Percentiles rank a stretch among this genome's conserved stretches.
Evolutionary conservation across 2,329 filamentous ascomycete genomes (phyloP).

Genomic region (Xylariomycetidae sp.): DNA sequence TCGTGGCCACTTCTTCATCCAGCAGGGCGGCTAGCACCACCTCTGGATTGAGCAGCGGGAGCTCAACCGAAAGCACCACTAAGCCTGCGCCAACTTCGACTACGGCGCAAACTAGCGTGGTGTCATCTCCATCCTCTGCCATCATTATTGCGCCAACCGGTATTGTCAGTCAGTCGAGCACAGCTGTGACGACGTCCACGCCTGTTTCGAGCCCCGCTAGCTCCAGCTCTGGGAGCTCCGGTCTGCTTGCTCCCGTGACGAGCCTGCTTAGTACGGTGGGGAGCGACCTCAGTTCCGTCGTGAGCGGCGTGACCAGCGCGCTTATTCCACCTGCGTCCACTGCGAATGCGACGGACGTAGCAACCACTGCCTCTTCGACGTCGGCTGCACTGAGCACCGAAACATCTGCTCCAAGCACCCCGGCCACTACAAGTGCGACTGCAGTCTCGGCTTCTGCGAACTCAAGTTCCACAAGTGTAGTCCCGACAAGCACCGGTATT

Average conservation of each 20-base stretch:
- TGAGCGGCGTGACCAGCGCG: not conserved
- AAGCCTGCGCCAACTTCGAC: too few species aligned
- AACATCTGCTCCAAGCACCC: not conserved
- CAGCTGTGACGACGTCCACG: conserved; percentile 5
- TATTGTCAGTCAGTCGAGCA: conserved; percentile 14
- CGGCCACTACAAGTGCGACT: not conserved
- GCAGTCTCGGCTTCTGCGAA: not conserved
- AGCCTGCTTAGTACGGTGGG: conserved; percentile 6
- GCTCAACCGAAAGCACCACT: too few species aligned
- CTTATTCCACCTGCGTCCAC: not conserved
- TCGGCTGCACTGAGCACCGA: not conserved
- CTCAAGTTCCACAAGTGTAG: not conserved
- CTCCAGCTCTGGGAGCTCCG: conserved; percentile 13
- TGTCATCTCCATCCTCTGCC: conserved; percentile 18
- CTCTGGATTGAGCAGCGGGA: too few species aligned
- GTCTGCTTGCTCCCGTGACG: conserved; percentile 15
- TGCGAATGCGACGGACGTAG: conserved; percentile 2
- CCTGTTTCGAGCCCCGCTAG: conserved; percentile 7
- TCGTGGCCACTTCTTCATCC: too few species aligned
- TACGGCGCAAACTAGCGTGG: too few species aligned
- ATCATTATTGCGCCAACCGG: conserved; percentile 24
- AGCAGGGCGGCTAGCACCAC: too few species aligned
- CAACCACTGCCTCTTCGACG: conserved; percentile 5
- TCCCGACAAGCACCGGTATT: not conserved
- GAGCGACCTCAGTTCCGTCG: not conserved